Base-by-base conservation (phyloP, 371 early-diverging fungal species). In the Mortierella sp. region DNA sequence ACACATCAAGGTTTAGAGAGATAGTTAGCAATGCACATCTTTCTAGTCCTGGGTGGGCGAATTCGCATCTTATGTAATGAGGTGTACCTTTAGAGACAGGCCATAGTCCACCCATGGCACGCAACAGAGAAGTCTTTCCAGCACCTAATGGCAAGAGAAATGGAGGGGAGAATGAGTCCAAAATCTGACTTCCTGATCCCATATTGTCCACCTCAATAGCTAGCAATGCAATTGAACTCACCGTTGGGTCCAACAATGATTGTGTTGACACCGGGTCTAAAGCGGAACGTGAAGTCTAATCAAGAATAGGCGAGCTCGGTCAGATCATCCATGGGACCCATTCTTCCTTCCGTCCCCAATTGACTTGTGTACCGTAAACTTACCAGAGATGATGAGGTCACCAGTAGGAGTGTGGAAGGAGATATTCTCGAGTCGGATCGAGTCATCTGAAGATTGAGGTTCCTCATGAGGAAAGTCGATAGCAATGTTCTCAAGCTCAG, bases 21-120 rank as follows among this genome's bases (percentile, higher is more conserved):
- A n/a, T n/a, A n/a, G n/a, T n/a, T n/a, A n/a, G n/a, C 10, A 34
- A 34, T 34, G 10, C 34, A 34, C 34, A 34, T 34, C 10, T 34
- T 34, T 7, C 10, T 34, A 10, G 10, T 10, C 4, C 34, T 34
- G 34, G 10, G n/a, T n/a, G n/a, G n/a, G n/a, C n/a, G n/a, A n/a
- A n/a, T n/a, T n/a, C n/a, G n/a, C n/a, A n/a, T n/a, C n/a, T n/a
- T n/a, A 48, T 14, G 34, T 34, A 49, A 2, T 13, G 27, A 57
- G 3, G 28, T 21, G 24, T 70, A 71, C 92, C 94, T 40, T 66
- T 57, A 0, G 63, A 54, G 21, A 87, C 83, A 13, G 81, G 84
- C 94, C 94, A 94, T 56, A 94, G 67, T 3, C 92, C 88, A 29
- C 89, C 83, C 57, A 94, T 81, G 13, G 85, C 84, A 3, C 94